Percentiles rank a stretch among this genome's conserved stretches.
Evolutionary conservation across 805 yeast genomes (phyloP).

Genomic region (Saturnispora ahearnii): DNA sequence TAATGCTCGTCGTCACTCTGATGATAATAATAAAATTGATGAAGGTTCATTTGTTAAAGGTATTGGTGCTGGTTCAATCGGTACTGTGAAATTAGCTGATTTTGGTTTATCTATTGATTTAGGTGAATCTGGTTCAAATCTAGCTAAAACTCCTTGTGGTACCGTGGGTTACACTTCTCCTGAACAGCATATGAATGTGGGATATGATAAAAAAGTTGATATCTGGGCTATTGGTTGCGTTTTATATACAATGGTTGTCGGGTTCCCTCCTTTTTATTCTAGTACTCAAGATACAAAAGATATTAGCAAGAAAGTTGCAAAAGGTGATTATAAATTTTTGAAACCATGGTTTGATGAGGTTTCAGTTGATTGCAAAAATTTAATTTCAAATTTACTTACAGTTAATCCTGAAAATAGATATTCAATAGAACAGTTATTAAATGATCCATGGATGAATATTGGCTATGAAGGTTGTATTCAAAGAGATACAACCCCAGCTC

Average conservation of each 20-base stretch:
- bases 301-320: conserved; percentile 57
- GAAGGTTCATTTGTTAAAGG: conserved; percentile 49
- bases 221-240: conserved; percentile 72
- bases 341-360: conserved; percentile 90
- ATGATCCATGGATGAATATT: conserved; percentile 58
- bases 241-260: conserved; percentile 57
- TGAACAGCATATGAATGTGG: conserved; percentile 52
- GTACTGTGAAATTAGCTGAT: conserved; percentile 57
- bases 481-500: conserved; percentile 17
- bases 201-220: conserved; percentile 59
- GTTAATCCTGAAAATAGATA: conserved; percentile 63
- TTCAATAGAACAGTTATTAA: conserved; percentile 54
- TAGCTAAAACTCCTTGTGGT: conserved; percentile 65
- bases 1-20: conserved; percentile 41
- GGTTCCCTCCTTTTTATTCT: conserved; percentile 71
- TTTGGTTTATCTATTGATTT: conserved; percentile 60
- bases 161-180: conserved; percentile 74
- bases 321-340: conserved; percentile 65
- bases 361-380: conserved; percentile 56
- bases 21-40: conserved; percentile 50
- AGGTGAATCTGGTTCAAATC: conserved; percentile 22
- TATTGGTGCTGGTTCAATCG: conserved; percentile 57
- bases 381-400: conserved; percentile 56
- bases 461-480: conserved; percentile 21
- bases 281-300: conserved; percentile 45